Base-by-base conservation (phyloP, 2,329 filamentous ascomycete species). In the Phaeosphaeriaceae sp. region DNA sequence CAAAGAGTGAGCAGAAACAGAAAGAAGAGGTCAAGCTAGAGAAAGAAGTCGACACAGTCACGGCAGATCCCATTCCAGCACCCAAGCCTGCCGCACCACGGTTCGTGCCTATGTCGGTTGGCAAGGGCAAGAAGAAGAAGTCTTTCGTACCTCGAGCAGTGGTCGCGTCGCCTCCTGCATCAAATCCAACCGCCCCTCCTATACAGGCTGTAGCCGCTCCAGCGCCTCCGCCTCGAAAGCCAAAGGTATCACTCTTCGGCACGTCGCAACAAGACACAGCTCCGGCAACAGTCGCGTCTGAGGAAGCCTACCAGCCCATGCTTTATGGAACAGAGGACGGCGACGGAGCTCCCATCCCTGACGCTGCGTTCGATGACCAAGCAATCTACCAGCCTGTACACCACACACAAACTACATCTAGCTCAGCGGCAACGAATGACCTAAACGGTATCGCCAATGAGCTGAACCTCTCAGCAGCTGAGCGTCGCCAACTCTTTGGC, bases 81-180 rank as follows among this genome's bases (percentile, higher is more conserved):
- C 85, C 90, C 17, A 90, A 91, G 78, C 78, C 91, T 15, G 91
- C 91, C 21, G 95, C 94, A 68, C 88, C 93, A 13, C 87, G 77
- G 91, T 97, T 98, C 78, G 91, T 89, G 73, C 94, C 94, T 3
- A 82, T 97, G 40, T 97, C 94, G 0, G 93, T 97, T 15, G 87
- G 89, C 17, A 86, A 92, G 61, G 92, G 90, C 63, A 84, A 88
- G 28, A 86, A 86, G 63, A 77, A 74, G 63, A 67, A 72, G 44
- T 55, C 64, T 3, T 46, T 61, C 2, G 59, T 54, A 8, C 56
- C 64, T 35, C 61, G 57, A 19, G 51, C 69, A 28, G 52, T 50
- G 19, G 51, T 50, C 28, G 17, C 56, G 24, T 24, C 57, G 3
- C 50, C 52, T 17, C 32, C 49, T 6, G 24, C 47, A n/a, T 9